Evolutionary conservation across 164 flowering plant species (phyloP).

Genomic region (grape (Vitis vinifera)): DNA sequence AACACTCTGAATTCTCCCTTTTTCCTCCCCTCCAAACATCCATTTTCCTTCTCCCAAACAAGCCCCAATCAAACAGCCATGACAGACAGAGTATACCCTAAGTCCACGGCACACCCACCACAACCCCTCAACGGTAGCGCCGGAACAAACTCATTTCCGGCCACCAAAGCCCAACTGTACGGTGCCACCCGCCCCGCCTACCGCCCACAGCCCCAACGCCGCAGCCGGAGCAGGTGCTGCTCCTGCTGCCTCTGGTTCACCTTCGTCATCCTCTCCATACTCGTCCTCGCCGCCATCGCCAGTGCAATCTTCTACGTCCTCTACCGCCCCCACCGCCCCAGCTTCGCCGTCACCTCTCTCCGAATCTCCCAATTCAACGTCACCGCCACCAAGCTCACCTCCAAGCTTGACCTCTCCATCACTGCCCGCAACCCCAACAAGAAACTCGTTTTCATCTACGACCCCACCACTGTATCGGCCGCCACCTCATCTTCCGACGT

Average conservation of each 20-base stretch:
- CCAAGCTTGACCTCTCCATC: conserved; percentile 49
- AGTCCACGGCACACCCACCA: conserved; percentile 29
- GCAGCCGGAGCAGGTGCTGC: conserved; percentile 47
- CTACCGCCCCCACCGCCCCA: conserved; percentile 81
- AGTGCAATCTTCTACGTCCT: conserved; percentile 54
- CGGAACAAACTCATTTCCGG: conserved; percentile 37
- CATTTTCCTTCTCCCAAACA: not conserved
- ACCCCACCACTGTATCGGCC: conserved; percentile 23
- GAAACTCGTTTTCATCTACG: conserved; percentile 53
- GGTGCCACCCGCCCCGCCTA: conserved; percentile 60
- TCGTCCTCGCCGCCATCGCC: conserved; percentile 55
- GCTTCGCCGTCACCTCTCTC: conserved; percentile 61
- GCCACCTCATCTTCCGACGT: conserved; percentile 19
- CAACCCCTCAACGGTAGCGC: conserved; percentile 12
- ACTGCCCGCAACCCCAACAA: conserved; percentile 69
- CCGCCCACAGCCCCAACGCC: conserved; percentile 61
- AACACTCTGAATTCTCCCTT: not conserved
- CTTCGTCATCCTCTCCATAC: conserved; percentile 40
- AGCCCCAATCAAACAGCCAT: conserved; percentile 13
- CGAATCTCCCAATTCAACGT: conserved; percentile 59
- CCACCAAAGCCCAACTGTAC: conserved; percentile 67
- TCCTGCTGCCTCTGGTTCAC: conserved; percentile 56
- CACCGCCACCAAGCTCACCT: conserved; percentile 41
- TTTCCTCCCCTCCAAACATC: not conserved
- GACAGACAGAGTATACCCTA: conserved; percentile 55